Conservation (phyloP, 257 asterid species). For the Solanum phureja region DNA sequence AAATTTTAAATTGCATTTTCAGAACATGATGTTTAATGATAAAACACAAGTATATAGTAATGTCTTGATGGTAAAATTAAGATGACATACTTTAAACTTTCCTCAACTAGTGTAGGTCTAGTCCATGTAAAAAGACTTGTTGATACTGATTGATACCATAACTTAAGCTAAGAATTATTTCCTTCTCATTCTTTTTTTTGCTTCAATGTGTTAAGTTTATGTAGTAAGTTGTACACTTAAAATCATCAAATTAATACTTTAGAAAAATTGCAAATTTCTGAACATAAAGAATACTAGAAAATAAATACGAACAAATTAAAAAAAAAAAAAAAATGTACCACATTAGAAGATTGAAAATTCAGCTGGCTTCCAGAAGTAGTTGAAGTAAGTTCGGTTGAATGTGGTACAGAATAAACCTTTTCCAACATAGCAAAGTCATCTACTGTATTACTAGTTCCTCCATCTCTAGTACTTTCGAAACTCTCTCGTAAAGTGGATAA, state of each 20-base stretch:
- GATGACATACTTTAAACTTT: too few relatives aligned
- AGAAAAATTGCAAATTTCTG: too few relatives aligned
- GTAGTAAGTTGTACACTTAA: too few relatives aligned
- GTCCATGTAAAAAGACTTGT: not conserved
- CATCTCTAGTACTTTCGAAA: not conserved
- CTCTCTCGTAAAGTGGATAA: not conserved
- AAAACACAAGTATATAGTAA: not conserved
- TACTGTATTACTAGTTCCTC: not conserved
- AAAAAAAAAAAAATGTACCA: not conserved
- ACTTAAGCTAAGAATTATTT: not conserved
- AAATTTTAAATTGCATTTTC: not conserved
- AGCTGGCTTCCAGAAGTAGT: not conserved
- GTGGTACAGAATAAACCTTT: not conserved
- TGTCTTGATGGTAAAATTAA: not conserved
- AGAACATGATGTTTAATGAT: not conserved
- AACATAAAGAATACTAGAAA: not conserved
- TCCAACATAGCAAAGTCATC: too few relatives aligned
- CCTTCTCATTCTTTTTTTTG: not conserved
- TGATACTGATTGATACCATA: not conserved
- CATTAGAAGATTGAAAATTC: not conserved
- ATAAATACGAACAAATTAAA: too few relatives aligned
- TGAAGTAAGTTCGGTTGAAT: not conserved
- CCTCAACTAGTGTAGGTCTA: too few relatives aligned
- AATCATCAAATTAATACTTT: too few relatives aligned
- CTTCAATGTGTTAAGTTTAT: too few relatives aligned